Evolutionary conservation across 495 filamentous ascomycete genomes (phyloP), one percentile per base, ranked within the genome.

Genomic region (Penicillium argentinense): DNA sequence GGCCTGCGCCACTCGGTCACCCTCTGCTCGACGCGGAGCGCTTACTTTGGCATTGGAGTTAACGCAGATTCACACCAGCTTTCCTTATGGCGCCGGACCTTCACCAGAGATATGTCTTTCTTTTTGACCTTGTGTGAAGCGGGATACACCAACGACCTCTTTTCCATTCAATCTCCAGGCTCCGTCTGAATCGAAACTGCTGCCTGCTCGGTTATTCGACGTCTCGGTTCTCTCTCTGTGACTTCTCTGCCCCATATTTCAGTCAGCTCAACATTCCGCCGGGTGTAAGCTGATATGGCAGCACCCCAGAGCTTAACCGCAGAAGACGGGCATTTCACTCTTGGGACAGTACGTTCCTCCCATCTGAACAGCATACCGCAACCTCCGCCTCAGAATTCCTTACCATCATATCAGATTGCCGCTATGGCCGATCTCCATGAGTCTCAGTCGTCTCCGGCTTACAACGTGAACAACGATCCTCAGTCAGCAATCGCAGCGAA

Each of bases 41-140:
- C 9, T 13, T 26, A n/a, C 23, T 45, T 40, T 6, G 23, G 18
- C 21, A 12, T 26, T 19, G 14, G n/a, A n/a, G 51, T 49, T 51
- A 43, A 39, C 23, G 12, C 40, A 29, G 13, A 14, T 18, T 17
- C 28, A 47, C 28, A 39, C 38, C 49, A 69, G 67, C 60, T 60
- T 70, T 71, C 63, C 54, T 39, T 59, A 74, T 75, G 73, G 75
- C 76, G 73, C 72, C 74, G 68, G 71, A 66, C 67, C 67, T 69
- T 63, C 66, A 67, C 50, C 64, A 64, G 60, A 74, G 72, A 74
- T 66, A 73, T 75, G 69, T 68, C 68, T 71, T 72, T 72, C 63
- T 68, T 71, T 74, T 68, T 64, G 61, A 63, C 58, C 62, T 68
- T 71, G 62, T 68, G 69, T 74, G 71, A 75, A 74, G 59, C 63